These are phyloP conservation scores for Ceratobasidium sp. DNA, from an alignment of 1,284 basidiomycete genomes.

Conservation along the genomic window DNA sequence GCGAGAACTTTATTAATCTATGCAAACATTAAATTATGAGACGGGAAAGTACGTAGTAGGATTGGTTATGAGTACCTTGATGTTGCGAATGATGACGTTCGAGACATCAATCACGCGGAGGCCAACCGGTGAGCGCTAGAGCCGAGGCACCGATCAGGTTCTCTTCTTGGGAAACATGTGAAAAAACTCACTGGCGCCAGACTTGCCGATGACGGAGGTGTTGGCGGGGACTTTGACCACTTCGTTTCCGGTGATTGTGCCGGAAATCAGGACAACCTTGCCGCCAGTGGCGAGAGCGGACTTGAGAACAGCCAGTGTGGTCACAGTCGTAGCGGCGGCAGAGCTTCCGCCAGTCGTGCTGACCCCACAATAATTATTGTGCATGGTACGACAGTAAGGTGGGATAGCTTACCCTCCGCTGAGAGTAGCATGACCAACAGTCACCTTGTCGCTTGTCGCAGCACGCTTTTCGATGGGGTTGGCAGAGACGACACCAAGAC, in stretches of 20 bases:
- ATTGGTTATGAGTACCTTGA: no score
- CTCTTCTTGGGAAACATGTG: neutral
- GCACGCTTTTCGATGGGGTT: conserved; percentile 42
- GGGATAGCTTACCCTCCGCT: conserved; percentile 31
- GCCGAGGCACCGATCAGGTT: neutral
- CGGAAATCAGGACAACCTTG: conserved; percentile 64
- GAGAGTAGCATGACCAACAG: conserved; percentile 39
- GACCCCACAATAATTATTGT: neutral
- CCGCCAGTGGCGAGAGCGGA: conserved; percentile 60
- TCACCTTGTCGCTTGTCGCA: conserved; percentile 22
- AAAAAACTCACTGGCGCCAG: conserved; percentile 50
- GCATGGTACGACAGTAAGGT: no score
- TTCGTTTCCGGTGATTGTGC: conserved; percentile 61
- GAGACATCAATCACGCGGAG: conserved; percentile 61
- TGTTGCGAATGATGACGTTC: conserved; percentile 66
- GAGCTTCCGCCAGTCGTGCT: conserved; percentile 44
- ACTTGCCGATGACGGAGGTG: conserved; percentile 50
- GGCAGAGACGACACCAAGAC: conserved; percentile 30
- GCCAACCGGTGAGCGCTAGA: conserved; percentile 58
- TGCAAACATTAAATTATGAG: no score
- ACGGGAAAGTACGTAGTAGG: no score
- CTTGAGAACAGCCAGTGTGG: conserved; percentile 61
- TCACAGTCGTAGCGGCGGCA: conserved; percentile 56
- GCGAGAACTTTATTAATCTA: conserved; percentile 64
- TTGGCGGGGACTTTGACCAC: conserved; percentile 55